These are phyloP conservation scores for Carex kokanica DNA, from an alignment of 176 grass and related monocot genomes.

Conservation along the genomic window DNA sequence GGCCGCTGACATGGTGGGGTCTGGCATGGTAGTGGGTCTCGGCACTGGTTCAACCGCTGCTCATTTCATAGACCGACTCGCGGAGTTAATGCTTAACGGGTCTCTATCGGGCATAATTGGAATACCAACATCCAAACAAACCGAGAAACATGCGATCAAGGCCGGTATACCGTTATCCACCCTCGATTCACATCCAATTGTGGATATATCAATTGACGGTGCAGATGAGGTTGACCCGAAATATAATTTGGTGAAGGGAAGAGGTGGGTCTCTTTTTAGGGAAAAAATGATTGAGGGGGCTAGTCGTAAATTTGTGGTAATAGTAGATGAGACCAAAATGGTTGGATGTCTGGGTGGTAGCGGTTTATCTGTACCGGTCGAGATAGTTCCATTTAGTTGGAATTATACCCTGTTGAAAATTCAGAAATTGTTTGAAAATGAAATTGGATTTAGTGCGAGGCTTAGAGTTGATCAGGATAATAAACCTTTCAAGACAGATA, in stretches of 20 bases:
- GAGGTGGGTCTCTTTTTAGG: constrained; percentile 66
- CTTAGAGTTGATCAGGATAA: constrained; percentile 20
- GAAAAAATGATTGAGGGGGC: constrained; percentile 83
- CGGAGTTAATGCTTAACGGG: constrained; percentile 20
- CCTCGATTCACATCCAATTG: constrained; percentile 27
- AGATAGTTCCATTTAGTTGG: constrained; percentile 64
- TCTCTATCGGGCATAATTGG: constrained; percentile 15
- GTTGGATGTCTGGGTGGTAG: constrained; percentile 47
- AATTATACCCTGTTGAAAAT: constrained; percentile 35
- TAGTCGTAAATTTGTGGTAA: constrained; percentile 48
- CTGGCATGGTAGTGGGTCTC: constrained; percentile 30
- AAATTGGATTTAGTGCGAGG: constrained; percentile 20
- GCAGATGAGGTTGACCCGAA: constrained; percentile 70
- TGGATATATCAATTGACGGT: constrained; percentile 59
- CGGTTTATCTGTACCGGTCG: constrained; percentile 51
- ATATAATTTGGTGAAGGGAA: constrained; percentile 74
- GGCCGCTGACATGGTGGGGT: constrained; percentile 10
- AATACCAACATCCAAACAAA: constrained; percentile 20
- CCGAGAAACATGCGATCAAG: constrained; percentile 5
- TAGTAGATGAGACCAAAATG: constrained; percentile 77
- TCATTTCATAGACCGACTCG: constrained; percentile 30
- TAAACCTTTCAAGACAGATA: constrained; percentile 29
- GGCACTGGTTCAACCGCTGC: constrained; percentile 37
- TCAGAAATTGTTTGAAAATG: constrained; percentile 12
- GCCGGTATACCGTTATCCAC: constrained; percentile 27